phyloP scores from a whole-genome alignment of 352 stramenopile species.

The Pythium biforme region DNA sequence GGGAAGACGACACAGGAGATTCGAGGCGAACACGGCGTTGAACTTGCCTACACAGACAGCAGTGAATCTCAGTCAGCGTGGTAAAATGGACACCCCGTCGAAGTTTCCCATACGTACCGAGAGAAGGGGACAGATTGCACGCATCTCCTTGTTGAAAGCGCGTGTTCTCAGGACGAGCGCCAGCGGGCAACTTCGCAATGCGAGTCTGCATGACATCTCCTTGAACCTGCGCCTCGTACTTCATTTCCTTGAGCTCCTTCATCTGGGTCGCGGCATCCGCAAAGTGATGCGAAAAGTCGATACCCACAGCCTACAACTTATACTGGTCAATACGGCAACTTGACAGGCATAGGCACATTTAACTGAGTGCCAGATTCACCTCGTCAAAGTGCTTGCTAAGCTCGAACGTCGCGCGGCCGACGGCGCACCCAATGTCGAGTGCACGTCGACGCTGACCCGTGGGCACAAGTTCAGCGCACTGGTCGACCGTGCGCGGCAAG shows the following conservation, averaged over 20 bases:
- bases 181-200: conserved; percentile 60
- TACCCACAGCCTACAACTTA: conserved; percentile 69
- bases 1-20: conserved; percentile 95
- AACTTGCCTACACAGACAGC: conserved; percentile 66
- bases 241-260: conserved; percentile 72
- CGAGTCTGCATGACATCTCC: conserved; percentile 73
- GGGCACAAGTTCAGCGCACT: conserved; percentile 58
- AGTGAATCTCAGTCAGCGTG: too few relatives aligned
- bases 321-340: neutral
- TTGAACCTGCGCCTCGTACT: conserved; percentile 89
- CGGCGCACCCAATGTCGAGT: conserved; percentile 94
- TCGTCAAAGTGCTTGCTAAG: conserved; percentile 92
- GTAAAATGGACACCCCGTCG: too few relatives aligned
- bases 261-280: conserved; percentile 85
- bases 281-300: conserved; percentile 94
- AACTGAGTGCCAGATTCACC: conserved; percentile 27
- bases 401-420: conserved; percentile 93
- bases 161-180: conserved; percentile 43
- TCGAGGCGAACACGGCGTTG: conserved; percentile 94
- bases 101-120: conserved; percentile 37
- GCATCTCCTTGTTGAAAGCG: conserved; percentile 94
- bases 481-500: conserved; percentile 79
- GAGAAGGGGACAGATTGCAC: conserved; percentile 75
- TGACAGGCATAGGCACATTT: too few relatives aligned
- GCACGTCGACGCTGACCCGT: conserved; percentile 63